phyloP scores from a whole-genome alignment of 441 rosid genomes.

The Rhodomyrtus psidioides region DNA sequence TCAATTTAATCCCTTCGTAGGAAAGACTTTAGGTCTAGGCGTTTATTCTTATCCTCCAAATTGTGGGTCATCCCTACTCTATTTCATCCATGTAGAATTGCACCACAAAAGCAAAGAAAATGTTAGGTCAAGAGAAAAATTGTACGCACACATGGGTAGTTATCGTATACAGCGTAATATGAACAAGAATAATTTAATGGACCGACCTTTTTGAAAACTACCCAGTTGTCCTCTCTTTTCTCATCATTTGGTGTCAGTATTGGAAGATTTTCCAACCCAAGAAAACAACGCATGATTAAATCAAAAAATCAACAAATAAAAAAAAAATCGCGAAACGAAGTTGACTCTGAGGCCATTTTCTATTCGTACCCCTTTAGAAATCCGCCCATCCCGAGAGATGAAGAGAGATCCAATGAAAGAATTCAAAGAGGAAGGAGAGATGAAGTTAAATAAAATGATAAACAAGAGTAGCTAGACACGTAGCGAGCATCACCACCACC shows the following conservation, averaged over 20 bases:
- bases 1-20: neutral
- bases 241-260: neutral
- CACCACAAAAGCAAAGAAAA: neutral
- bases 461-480: neutral
- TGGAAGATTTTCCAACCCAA: neutral
- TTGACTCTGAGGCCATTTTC: neutral
- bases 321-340: neutral
- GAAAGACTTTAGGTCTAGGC: neutral
- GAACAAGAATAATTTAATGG: neutral
- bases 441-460: neutral
- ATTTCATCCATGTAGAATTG: neutral
- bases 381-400: neutral
- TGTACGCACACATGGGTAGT: neutral
- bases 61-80: neutral
- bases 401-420: neutral
- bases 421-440: neutral
- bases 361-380: neutral
- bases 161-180: neutral
- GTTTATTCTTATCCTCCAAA: neutral
- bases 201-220: neutral
- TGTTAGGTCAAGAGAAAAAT: rapidly evolving
- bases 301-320: neutral
- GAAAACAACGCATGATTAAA: neutral
- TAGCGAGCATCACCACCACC: neutral
- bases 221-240: neutral